Evolutionary conservation across 352 stramenopile genomes (phyloP), one percentile per base, ranked within the genome.

Genomic region (Phytophthora tentaculata): DNA sequence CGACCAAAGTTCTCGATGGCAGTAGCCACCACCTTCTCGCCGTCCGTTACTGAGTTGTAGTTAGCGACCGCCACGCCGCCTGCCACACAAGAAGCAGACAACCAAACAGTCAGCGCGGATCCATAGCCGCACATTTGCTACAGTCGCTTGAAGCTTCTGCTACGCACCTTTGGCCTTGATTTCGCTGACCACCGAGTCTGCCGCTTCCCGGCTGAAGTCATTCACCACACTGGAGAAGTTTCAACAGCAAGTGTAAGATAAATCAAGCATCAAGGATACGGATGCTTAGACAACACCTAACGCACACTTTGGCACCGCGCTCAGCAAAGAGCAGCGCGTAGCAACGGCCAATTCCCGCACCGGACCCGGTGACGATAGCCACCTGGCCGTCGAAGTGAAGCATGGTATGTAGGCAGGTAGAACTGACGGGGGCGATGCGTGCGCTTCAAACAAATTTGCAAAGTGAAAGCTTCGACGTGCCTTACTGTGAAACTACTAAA

Each of bases 11-110:
- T 73, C 35, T 83, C 64, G 54, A 96, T 90, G 28, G 84, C 86
- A 57, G 83, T 91, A 14, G 73, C 80, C 14, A 96, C 84, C 23
- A 96, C 85, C 62, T 92, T 92, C 23, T 90, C 86, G 24, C 88
- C 87, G n/a, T 94, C 83, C n/a, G 77, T 85, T 62, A 94, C 88
- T 41, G 83, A 94, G 74, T 96, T 74, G 75, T 96, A 96, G 76
- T 94, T 89, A 58, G 83, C 83, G 10, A 92, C 79, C 9, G 88
- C 88, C 13, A 87, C 82, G 44, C 83, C 88, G 32, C 84, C 84
- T 77, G 50, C 3, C 19, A 64, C 0, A 56, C 22, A 35, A 49
- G 16, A 41, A 19, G 22, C 49, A 60, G 44, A 6, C 26, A 67
- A 35, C 6, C 37, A 58, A 41, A 50, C 19, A 51, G 29, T 63